A percentile compares a stretch with the other conserved stretches of the same genome.
Evolutionary conservation across 73 alveolate species (phyloP).

Genomic region (Tetrahymena borealis): DNA sequence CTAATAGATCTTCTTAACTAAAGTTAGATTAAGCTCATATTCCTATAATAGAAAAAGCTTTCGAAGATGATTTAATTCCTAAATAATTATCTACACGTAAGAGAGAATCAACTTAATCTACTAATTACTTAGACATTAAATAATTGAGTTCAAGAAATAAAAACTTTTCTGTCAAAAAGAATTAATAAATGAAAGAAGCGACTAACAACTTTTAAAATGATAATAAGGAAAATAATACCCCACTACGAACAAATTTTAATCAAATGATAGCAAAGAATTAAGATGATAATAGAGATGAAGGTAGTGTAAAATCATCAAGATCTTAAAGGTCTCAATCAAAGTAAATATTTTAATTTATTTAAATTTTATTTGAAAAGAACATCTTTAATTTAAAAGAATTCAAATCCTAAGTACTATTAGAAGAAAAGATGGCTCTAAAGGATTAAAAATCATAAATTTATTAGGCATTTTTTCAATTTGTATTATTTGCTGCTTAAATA

Average conservation of each 20-base stretch:
- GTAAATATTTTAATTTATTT: background rate
- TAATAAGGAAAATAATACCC: background rate
- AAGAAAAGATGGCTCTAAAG: background rate
- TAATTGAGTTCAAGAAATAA: background rate
- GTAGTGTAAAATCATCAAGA: background rate
- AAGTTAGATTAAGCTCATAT: background rate
- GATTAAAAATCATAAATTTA: background rate
- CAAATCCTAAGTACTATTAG: background rate
- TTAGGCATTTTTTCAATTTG: background rate
- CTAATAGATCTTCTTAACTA: background rate
- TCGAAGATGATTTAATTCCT: background rate
- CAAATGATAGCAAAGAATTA: background rate
- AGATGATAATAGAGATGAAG: background rate
- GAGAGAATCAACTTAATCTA: background rate
- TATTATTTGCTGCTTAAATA: background rate
- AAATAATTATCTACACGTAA: background rate
- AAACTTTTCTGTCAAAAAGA: background rate
- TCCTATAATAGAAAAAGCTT: background rate
- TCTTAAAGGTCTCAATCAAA: background rate
- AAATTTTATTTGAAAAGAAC: background rate
- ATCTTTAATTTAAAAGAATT: background rate
- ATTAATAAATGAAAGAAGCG: background rate
- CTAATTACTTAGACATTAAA: background rate
- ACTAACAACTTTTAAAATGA: background rate
- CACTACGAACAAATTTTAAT: background rate